Evolutionary conservation across 2,329 filamentous ascomycete species (phyloP), one percentile per base, ranked within the genome.

Genomic region (Sarocladium brachiariae): DNA sequence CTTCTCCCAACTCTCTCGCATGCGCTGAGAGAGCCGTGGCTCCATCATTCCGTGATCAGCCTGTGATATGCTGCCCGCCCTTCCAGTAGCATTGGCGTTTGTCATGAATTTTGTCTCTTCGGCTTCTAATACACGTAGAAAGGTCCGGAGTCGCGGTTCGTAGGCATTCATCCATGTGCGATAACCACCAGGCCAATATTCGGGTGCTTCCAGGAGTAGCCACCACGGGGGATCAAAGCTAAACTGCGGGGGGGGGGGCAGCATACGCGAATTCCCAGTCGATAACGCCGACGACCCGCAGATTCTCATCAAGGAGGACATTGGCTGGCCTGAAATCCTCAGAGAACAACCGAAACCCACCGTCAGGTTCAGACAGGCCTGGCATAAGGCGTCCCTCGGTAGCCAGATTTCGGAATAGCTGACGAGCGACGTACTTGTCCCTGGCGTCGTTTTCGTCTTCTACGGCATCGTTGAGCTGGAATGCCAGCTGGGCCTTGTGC

Each of bases 251-350:
- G 14, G 60, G 50, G 0, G 68, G 65, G 0, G 57, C 65, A 5
- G 50, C 58, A 18, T 25, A 50, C 58, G 65, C 52, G 50, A 67
- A 69, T 56, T 74, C 70, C 67, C 68, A 73, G 53, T 72, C 68
- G 14, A 74, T 67, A 1, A 66, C 60, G 3, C 58, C 65, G 10
- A 63, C 56, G 1, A 71, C 51, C 0, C 58, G 47, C 3, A 63
- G 50, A 4, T 61, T 48, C 5, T 60, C 50, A 18, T 65, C 57
- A 2, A 68, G 7, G 2, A 71, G 56, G 24, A 68, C 52, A 39
- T 70, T 70, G 3, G 54, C 53, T 14, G 65, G 58, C 2, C 61
- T 52, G 10, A 69, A 58, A 51, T 69, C 64, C 31, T 61, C 55
- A 18, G 56, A 60, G 48, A 55, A 61, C 0, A 61, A 27, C 21